Evolutionary conservation across 345 rosid genomes (phyloP), one percentile per base, ranked within the genome.

Genomic region (Erodium maritimum): DNA sequence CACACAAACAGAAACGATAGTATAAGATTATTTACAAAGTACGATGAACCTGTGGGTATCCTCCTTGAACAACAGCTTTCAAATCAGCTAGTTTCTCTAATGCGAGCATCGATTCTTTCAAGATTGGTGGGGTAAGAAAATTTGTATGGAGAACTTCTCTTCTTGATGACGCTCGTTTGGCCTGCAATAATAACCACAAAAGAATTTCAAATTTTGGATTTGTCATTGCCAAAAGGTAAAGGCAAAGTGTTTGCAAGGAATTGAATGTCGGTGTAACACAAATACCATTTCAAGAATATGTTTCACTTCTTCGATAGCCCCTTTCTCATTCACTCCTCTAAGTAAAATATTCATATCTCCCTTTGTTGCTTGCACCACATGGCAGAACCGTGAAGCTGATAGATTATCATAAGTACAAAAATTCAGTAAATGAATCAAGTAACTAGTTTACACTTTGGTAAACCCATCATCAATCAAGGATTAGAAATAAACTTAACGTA

Each of bases 71-170:
- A 71, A 86, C 73, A 16, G 77, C 74, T 68, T 76, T 85, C 69
- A 83, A 66, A 63, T 86, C 87, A 72, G 89, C 78, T 34, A 86
- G 68, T 74, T 86, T 89, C 58, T 61, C 78, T 64, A 89, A 56
- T 19, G 64, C 75, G 56, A 68, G 71, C 83, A 85, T 65, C 1
- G 95, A 80, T 63, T 86, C 94, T 65, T 77, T 86, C 72, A 77
- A 58, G 20, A 81, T 74, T 37, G 90, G 94, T n/a, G 95, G 99
- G 51, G 94, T 86, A 19, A 93, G 84, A 70, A 93, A 93, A 73
- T 89, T 76, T 3, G 94, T 76, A 62, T 83, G 85, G 63, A 83
- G 76, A 21, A 82, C 82, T 76, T 83, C 81, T 71, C 83, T 77
- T 75, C 84, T 80, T 52, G 73, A 73, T 16, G 85, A 70, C 54